Base-by-base conservation (phyloP, 2,329 filamentous ascomycete species). In the Colletotrichum lini region DNA sequence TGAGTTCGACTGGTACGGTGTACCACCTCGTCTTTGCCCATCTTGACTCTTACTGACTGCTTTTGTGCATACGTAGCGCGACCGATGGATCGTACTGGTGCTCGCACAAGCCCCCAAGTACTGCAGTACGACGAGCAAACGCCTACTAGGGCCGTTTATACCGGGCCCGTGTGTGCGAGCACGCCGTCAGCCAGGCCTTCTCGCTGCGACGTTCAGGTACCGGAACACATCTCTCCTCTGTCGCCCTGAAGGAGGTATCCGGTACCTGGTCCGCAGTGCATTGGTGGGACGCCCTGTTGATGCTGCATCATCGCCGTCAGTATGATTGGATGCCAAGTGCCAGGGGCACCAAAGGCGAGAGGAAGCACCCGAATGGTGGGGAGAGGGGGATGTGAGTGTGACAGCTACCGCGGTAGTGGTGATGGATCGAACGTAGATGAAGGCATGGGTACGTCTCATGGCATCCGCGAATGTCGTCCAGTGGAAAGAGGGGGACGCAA, bases 181-280 rank as follows among this genome's bases (percentile, higher is more conserved):
- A 26, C 60, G 35, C 52, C 38, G 61, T 23, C 49, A 57, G 49
- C 18, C 49, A 57, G 49, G 15, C 49, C 38, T 38, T 57, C 40
- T n/a, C 56, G 70, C 59, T 53, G 42, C 30, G 60, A 70, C 70
- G 59, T 65, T 70, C 66, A 72, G 70, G 65, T 70, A 71, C 65
- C 52, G 58, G 15, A 16, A 10, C 45, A 47, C 58, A 68, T 64
- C 47, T 68, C 59, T 59, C 58, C 65, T 56, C n/a, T 59, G 68
- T n/a, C 52, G 65, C 50, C 15, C 35, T 30, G n/a, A n/a, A 18
- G n/a, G 45, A 71, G 45, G 68, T 71, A 71, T 23, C 44, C 26
- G 59, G 58, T 68, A 71, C 65, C 65, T 72, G 38, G 26, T 58
- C 35, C 65, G 65, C 59, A 58, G 58, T 59, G 53, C 65, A 68